Percentiles rank a stretch among this genome's conserved stretches.
phyloP scores from a whole-genome alignment of 768 basidiomycete species.

The Agaricus sinodeliciosus region DNA sequence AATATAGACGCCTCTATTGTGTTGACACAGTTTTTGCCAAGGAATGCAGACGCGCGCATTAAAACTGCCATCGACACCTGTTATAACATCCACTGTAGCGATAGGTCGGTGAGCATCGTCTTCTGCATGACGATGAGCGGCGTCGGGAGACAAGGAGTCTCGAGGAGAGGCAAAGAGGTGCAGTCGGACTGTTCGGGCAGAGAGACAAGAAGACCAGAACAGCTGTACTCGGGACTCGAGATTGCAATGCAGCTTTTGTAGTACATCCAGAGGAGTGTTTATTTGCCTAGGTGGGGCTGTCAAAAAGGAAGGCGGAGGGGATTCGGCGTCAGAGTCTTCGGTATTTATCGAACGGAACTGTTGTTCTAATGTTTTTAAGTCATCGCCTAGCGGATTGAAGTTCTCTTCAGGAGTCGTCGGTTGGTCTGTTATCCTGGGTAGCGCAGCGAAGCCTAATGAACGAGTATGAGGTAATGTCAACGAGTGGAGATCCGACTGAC shows the following conservation, averaged over 20 bases:
- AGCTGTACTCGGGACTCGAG: constrained; percentile 69
- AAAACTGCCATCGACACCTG: constrained; percentile 70
- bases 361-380: constrained; percentile 47
- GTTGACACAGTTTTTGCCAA: constrained; percentile 64
- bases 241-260: constrained; percentile 63
- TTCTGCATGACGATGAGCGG: constrained; percentile 3
- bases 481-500: constrained; percentile 29
- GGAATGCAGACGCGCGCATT: constrained; percentile 51
- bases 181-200: constrained; percentile 56
- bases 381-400: constrained; percentile 31
- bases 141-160: neutral
- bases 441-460: constrained; percentile 57
- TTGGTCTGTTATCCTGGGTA: constrained; percentile 49
- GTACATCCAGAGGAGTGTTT: constrained; percentile 19
- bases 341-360: constrained; percentile 35
- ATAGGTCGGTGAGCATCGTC: constrained; percentile 38
- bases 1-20: constrained; percentile 51
- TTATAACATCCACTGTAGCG: constrained; percentile 41
- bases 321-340: constrained; percentile 17
- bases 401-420: constrained; percentile 11
- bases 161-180: constrained; percentile 46
- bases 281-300: constrained; percentile 11
- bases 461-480: neutral
- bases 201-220: constrained; percentile 74
- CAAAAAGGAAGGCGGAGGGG: constrained; percentile 15